Evolutionary conservation across 371 early-diverging fungal species (phyloP).

Genomic region (Apophysomyces ossiformis): DNA sequence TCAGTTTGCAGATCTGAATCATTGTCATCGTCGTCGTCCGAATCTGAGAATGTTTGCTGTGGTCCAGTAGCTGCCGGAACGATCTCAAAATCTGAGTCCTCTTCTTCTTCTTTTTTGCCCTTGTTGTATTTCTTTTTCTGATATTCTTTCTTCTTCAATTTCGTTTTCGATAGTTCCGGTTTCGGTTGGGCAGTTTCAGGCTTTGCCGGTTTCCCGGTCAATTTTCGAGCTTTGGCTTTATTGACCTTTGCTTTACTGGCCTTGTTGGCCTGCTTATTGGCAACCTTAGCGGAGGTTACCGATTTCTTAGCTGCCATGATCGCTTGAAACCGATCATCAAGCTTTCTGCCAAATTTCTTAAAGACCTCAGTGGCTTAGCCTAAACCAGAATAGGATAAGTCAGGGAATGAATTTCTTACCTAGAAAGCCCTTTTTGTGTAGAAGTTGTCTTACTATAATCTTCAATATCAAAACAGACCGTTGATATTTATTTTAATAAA

Average conservation of each 20-base stretch:
- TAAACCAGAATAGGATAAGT: too few relatives aligned
- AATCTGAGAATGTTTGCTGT: not conserved
- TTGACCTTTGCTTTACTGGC: constrained; percentile 6
- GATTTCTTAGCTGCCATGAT: constrained; percentile 24
- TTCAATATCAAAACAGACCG: too few relatives aligned
- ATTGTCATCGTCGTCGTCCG: constrained; percentile 19
- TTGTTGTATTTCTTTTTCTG: constrained; percentile 47
- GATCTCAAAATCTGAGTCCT: constrained; percentile 30
- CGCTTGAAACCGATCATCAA: not conserved
- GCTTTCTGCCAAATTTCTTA: too few relatives aligned
- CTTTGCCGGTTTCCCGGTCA: not conserved
- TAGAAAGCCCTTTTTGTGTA: too few relatives aligned
- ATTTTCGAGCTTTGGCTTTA: not conserved
- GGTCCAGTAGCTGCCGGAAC: constrained; percentile 14
- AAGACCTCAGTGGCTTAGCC: too few relatives aligned
- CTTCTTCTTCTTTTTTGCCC: constrained; percentile 23
- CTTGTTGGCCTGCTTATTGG: constrained; percentile 10
- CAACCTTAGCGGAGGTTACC: constrained; percentile 16
- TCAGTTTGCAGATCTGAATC: constrained; percentile 44
- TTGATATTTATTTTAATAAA: too few relatives aligned
- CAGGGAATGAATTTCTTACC: too few relatives aligned
- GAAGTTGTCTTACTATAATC: too few relatives aligned
- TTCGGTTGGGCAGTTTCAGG: constrained; percentile 19
- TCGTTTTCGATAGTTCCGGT: constrained; percentile 27
- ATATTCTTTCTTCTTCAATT: constrained; percentile 37